Evolutionary conservation across 1,139 yeast species (phyloP).

Genomic region (Debaryomyces nepalensis): DNA sequence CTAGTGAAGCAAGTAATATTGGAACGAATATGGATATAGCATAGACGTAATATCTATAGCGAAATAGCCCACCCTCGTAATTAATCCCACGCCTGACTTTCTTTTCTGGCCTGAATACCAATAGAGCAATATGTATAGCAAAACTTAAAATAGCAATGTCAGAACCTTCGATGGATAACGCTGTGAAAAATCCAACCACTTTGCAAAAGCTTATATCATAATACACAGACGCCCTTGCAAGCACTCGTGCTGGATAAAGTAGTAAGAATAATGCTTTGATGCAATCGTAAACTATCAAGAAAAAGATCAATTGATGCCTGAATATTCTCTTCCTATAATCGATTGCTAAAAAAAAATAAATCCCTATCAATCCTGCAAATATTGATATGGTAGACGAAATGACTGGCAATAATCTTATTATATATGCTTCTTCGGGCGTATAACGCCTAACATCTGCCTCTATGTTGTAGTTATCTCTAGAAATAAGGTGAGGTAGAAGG

Average conservation of each 20-base stretch:
- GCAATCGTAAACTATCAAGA: constrained; percentile 71
- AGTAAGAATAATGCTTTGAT: constrained; percentile 73
- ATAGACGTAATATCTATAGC: constrained; percentile 62
- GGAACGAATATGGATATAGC: constrained; percentile 64
- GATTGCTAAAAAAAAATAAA: constrained; percentile 60
- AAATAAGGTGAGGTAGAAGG: neutral
- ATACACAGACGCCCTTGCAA: constrained; percentile 54
- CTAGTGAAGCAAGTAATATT: constrained; percentile 68
- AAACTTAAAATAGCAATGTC: constrained; percentile 83
- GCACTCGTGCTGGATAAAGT: constrained; percentile 70
- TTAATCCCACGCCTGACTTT: constrained; percentile 49
- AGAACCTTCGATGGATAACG: constrained; percentile 83
- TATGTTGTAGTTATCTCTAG: neutral
- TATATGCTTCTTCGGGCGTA: constrained; percentile 7
- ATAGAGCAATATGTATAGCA: constrained; percentile 79
- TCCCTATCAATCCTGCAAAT: constrained; percentile 54
- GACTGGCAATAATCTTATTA: constrained; percentile 9
- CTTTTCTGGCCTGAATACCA: constrained; percentile 65
- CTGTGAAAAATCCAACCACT: constrained; percentile 84
- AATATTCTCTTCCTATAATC: constrained; percentile 66
- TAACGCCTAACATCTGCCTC: constrained; percentile 12
- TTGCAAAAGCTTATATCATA: constrained; percentile 63
- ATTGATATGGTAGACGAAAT: constrained; percentile 62
- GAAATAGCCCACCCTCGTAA: constrained; percentile 77
- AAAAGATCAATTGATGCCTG: constrained; percentile 72